Evolutionary conservation across 306 rosid species (phyloP).

Genomic region (Chamaecrista fasciculata): DNA sequence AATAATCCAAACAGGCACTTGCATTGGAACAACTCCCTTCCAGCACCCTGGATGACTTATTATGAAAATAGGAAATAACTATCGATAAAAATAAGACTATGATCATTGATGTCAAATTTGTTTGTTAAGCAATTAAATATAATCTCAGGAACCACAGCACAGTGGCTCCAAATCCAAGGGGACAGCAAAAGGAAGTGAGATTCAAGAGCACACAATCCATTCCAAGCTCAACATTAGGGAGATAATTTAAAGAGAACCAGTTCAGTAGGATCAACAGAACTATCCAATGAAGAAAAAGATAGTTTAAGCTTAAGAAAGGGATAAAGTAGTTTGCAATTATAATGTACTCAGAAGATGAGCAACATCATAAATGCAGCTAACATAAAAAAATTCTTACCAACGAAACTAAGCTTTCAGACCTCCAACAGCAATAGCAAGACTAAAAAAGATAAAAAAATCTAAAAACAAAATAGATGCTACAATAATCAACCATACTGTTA

Average conservation of each 20-base stretch:
- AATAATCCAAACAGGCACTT: constrained; percentile 1
- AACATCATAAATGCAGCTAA: constrained; percentile 9
- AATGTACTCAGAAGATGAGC: background rate
- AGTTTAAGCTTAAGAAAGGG: background rate
- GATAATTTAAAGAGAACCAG: background rate
- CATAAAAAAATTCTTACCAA: background rate
- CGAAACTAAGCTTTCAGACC: background rate
- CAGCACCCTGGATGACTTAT: background rate
- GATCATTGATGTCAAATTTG: too few species aligned
- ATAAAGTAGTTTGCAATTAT: background rate
- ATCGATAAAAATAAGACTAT: background rate
- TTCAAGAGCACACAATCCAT: background rate
- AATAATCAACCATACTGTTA: constrained; percentile 1
- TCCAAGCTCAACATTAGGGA: background rate
- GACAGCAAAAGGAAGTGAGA: background rate
- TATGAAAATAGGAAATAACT: background rate
- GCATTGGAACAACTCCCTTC: background rate
- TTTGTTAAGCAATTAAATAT: background rate
- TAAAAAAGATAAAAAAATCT: background rate
- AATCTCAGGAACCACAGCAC: background rate
- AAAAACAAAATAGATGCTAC: background rate
- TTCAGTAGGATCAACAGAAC: background rate
- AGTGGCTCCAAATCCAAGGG: background rate
- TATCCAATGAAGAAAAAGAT: background rate
- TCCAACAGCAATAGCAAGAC: background rate